Evolutionary conservation across 1,284 basidiomycete genomes (phyloP).

Genomic region (Cystobasidiaceae sp.): DNA sequence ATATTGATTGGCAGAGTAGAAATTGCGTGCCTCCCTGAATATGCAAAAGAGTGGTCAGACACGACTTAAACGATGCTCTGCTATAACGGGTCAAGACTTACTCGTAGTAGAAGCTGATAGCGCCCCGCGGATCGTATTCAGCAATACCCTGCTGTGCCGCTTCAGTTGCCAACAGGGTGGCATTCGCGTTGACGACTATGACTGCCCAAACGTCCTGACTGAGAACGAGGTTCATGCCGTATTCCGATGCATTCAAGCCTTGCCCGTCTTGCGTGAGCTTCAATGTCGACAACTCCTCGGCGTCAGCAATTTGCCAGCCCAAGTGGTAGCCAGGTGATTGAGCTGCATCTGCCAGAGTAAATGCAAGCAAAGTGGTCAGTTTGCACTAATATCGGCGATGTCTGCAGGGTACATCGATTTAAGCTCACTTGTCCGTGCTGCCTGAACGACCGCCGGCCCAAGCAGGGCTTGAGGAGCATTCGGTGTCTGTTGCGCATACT

Average conservation of each 20-base stretch:
- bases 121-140: constrained; percentile 34
- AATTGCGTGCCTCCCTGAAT: constrained; percentile 42
- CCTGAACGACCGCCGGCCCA: constrained; percentile 41
- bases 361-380: background rate
- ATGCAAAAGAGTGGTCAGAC: too few species aligned
- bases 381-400: background rate
- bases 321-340: constrained; percentile 27
- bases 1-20: constrained; percentile 45
- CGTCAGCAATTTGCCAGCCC: constrained; percentile 30
- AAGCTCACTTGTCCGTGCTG: constrained; percentile 29
- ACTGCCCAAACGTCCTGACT: constrained; percentile 45
- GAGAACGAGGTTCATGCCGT: constrained; percentile 39
- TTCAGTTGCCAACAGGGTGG: constrained; percentile 41
- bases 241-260: constrained; percentile 36
- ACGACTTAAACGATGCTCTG: too few species aligned
- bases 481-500: constrained; percentile 17
- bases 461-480: constrained; percentile 43
- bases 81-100: too few species aligned
- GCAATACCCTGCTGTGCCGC: constrained; percentile 40
- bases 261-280: constrained; percentile 20
- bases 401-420: background rate
- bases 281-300: constrained; percentile 11
- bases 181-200: constrained; percentile 44
- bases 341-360: background rate
- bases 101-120: constrained; percentile 43